Evolutionary conservation across 192 early-diverging fungal species (phyloP).

Genomic region (Gaertneriomyces semiglobifer): DNA sequence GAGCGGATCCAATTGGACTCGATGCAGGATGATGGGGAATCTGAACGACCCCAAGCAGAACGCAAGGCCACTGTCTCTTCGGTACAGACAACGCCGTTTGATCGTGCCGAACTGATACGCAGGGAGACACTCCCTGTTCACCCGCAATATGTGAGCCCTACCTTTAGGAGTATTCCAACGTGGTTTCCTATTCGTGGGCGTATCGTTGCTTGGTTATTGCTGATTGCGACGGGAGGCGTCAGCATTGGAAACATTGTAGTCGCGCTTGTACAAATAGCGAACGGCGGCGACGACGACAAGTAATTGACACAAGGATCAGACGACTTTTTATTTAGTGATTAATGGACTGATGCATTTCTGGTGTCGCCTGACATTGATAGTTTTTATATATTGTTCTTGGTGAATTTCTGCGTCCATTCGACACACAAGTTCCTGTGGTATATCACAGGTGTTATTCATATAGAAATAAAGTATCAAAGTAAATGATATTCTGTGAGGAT

Average conservation of each 20-base stretch:
- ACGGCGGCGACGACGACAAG: too few species aligned
- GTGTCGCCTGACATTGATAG: too few species aligned
- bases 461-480: too few species aligned
- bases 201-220: slow-evolving; percentile 30
- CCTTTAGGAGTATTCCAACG: slow-evolving; percentile 42
- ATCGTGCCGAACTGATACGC: slow-evolving; percentile 21
- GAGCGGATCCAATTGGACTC: neutral
- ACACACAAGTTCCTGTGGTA: too few species aligned
- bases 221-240: slow-evolving; percentile 25
- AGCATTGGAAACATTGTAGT: slow-evolving; percentile 29
- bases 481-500: too few species aligned
- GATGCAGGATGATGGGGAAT: neutral
- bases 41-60: neutral
- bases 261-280: neutral
- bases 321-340: too few species aligned
- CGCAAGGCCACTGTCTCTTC: neutral
- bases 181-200: slow-evolving; percentile 39
- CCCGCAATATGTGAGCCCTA: slow-evolving; percentile 38
- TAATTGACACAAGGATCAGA: too few species aligned
- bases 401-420: too few species aligned
- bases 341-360: too few species aligned
- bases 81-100: neutral
- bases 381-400: too few species aligned
- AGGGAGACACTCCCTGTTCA: slow-evolving; percentile 38
- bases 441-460: too few species aligned